Base-by-base conservation (phyloP, 192 early-diverging fungal species). In the Chytriomyces confervae region DNA sequence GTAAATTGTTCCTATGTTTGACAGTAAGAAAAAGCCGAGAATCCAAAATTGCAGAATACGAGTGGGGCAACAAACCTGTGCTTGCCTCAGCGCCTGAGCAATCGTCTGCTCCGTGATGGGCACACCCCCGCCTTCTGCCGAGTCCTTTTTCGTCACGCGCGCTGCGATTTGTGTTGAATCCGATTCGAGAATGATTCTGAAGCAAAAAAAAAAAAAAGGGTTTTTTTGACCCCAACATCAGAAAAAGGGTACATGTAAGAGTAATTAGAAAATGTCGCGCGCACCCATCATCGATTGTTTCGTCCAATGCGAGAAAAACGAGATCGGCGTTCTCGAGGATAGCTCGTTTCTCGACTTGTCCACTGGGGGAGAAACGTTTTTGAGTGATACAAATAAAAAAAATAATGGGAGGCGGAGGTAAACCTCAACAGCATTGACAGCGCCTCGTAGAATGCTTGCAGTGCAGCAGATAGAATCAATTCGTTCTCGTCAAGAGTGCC, bases 401-500 rank as follows among this genome's bases (percentile, higher is more conserved):
- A 10, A 18, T 7, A 10, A 1, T 24, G 43, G 29, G 3, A 27
- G 67, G 48, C 71, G n/a, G n/a, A n/a, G n/a, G n/a, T n/a, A n/a
- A n/a, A n/a, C n/a, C 92, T 94, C 50, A 98, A 86, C 73, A 96
- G 80, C 74, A 90, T 91, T 57, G 91, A 92, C 6, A 96, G 89
- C 0, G 95, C 92, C 72, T 99, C 97, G 57, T 92, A 91, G 77
- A 93, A 92, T 13, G 91, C 89, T 47, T 89, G 91, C 80, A 99
- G 84, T 64, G 94, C 91, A 47, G 88, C 86, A 43, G 83, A 80
- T 61, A 99, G 89, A 81, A 97, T 88, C 23, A 97, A 81, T 84
- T 99, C 97, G 85, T 99, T 99, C 81, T 97, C 95, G 69, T 99
- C 95, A 18, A 89, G 84, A 46, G 90, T 91, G 5, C 95, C 96